These are phyloP conservation scores for Penicillium sumatraense DNA, from an alignment of 2,329 filamentous ascomycete genomes.

Conservation along the genomic window DNA sequence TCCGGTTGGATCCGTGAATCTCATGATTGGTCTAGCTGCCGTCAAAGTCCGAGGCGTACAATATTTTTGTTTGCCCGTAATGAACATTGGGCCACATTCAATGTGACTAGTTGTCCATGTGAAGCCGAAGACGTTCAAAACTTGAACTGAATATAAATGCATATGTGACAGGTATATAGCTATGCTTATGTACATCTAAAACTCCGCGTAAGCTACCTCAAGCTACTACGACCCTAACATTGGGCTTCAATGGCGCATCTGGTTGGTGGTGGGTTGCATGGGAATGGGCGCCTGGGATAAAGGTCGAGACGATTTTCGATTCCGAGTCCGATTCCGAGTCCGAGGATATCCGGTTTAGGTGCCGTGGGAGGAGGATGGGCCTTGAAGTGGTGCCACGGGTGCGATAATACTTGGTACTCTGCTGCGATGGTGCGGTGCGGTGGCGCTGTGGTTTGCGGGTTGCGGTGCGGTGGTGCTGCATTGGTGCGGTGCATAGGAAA, in stretches of 20 bases:
- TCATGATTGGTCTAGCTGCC: background rate
- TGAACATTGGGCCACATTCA: too few species aligned
- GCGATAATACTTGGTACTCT: background rate
- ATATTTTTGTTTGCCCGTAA: too few species aligned
- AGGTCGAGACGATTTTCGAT: background rate
- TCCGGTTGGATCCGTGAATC: background rate
- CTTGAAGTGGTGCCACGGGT: background rate
- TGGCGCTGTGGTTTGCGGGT: background rate
- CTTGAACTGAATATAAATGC: background rate
- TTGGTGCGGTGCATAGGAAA: conserved; percentile 1
- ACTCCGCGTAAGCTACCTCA: conserved; percentile 3
- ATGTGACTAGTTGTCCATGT: too few species aligned
- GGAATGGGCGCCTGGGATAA: conserved; percentile 1
- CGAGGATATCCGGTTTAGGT: background rate
- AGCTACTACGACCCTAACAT: conserved; percentile 2
- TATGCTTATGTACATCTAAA: conserved; percentile 11
- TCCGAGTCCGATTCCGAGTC: background rate
- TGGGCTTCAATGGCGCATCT: conserved; percentile 2
- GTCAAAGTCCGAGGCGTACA: background rate
- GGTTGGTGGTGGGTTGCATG: background rate
- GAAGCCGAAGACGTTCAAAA: too few species aligned
- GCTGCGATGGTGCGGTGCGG: background rate
- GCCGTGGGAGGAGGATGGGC: background rate
- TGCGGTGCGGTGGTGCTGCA: background rate
- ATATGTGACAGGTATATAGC: background rate